phyloP scores from a whole-genome alignment of 2,329 filamentous ascomycete species.

The Albophoma yamanashiensis region DNA sequence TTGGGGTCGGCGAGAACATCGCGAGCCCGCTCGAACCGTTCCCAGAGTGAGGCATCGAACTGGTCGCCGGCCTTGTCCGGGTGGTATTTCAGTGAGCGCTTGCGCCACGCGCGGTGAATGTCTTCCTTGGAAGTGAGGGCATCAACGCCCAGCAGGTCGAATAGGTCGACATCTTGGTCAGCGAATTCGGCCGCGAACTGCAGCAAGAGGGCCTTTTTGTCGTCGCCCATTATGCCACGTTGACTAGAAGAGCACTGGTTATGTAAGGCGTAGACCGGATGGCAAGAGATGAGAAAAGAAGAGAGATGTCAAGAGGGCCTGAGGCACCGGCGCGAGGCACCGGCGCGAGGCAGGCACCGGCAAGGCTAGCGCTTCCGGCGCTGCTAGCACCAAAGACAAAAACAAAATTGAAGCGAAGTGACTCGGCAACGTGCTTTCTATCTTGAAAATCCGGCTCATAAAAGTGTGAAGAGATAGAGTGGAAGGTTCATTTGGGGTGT shows the following conservation, averaged over 20 bases:
- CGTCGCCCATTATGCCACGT: constrained; percentile 17
- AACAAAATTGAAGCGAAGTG: too few species aligned
- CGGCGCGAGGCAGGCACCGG: too few species aligned
- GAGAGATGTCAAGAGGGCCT: too few species aligned
- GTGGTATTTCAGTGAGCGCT: constrained; percentile 80
- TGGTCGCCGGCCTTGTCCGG: constrained; percentile 76
- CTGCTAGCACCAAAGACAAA: too few species aligned
- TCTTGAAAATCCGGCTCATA: too few species aligned
- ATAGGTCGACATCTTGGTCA: constrained; percentile 59
- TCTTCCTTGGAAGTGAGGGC: constrained; percentile 57
- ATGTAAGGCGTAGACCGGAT: too few species aligned
- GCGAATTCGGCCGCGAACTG: constrained; percentile 48
- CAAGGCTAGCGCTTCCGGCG: too few species aligned
- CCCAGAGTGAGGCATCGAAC: constrained; percentile 73
- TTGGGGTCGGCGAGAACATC: constrained; percentile 66
- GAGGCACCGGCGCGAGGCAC: too few species aligned
- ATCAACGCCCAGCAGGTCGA: constrained; percentile 60
- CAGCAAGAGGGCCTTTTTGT: constrained; percentile 38
- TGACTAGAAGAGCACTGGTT: too few species aligned
- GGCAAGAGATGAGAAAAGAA: too few species aligned
- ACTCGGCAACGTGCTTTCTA: too few species aligned
- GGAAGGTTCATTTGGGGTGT: background rate
- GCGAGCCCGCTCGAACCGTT: constrained; percentile 75
- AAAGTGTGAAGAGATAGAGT: background rate
- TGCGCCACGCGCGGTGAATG: constrained; percentile 75